Conservation (phyloP, 441 rosid species). For the Erysimum cheiri region DNA sequence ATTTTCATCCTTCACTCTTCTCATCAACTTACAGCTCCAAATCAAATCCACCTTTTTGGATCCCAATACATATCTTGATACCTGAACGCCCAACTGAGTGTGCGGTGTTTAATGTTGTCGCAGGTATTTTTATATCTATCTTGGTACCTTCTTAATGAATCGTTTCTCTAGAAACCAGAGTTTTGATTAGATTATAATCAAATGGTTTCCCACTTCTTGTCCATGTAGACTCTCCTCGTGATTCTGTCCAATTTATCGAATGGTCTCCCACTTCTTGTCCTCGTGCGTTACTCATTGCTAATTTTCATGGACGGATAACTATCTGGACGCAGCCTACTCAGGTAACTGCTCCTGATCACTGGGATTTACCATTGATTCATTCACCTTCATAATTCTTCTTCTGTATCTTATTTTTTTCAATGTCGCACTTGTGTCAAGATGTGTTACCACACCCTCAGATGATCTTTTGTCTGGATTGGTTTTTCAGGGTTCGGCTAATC, state of each 20-base stretch:
- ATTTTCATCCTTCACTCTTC: background rate
- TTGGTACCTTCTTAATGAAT: background rate
- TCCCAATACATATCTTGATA: constrained; percentile 93
- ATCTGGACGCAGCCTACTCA: constrained; percentile 98
- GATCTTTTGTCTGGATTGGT: constrained; percentile 35
- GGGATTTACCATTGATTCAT: background rate
- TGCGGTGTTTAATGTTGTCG: constrained; percentile 90
- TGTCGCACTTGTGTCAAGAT: constrained; percentile 10
- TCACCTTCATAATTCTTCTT: background rate
- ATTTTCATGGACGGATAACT: constrained; percentile 96
- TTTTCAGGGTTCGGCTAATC: constrained; percentile 82
- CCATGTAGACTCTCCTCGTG: constrained; percentile 94
- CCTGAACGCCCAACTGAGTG: constrained; percentile 98
- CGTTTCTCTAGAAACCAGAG: background rate
- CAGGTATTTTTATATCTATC: constrained; percentile 60
- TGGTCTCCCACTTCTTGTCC: constrained; percentile 98
- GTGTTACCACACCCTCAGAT: constrained; percentile 20
- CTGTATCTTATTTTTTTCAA: background rate
- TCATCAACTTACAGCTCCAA: constrained; percentile 66
- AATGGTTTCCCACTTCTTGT: too few species aligned
- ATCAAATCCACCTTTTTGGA: constrained; percentile 97
- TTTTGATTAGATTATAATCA: background rate
- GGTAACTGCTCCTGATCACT: constrained; percentile 50
- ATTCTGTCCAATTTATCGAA: constrained; percentile 98
- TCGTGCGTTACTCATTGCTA: constrained; percentile 93